Evolutionary conservation across 257 asterid species (phyloP), one percentile per base, ranked within the genome.

Genomic region (Ilex aquifolium): DNA sequence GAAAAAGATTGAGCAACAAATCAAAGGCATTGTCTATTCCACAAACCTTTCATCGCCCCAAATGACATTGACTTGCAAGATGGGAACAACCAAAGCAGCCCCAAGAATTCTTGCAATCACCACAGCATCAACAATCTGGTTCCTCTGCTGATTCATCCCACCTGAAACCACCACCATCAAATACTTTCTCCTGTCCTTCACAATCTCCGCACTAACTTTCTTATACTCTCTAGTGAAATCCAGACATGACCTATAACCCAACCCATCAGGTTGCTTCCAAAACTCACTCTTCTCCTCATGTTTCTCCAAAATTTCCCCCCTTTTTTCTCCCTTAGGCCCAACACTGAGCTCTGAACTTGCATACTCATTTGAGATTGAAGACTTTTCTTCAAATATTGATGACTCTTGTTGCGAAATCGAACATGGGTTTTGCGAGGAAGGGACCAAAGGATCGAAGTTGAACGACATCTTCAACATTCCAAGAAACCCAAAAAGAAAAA

Each of bases 41-140:
- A 50, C 80, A 64, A 74, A 85, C 98, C 98, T 92, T 72, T 92
- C 99, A 68, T 92, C 99, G 53, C 96, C 93, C 99, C 97, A 92
- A 13, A 92, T 92, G 56, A 87, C 95, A 79, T 92, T 92, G 46
- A 92, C 95, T 80, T 89, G 99, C 84, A 92, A 75, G 65, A 76
- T 80, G 50, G 98, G 98, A 61, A 92, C 95, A 68, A 92, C 95
- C 67, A 92, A 70, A 68, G 95, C 81, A 15, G 98, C 98, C 21
- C 96, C 96, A 50, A 91, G 91, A 58, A 91, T 83, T 36, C 96
- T 84, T 1, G 98, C 95, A 77, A 92, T 88, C 32, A 92, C 95
- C 3, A 92, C 98, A 54, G 98, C 97, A 74, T 92, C 98, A 61
- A 92, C 97, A 76, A 92, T 87, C 82, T 92, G 98, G 75, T 92